These are phyloP conservation scores for Thoreauomyces humboldtii DNA, from an alignment of 192 early-diverging fungal species.

Conservation along the genomic window DNA sequence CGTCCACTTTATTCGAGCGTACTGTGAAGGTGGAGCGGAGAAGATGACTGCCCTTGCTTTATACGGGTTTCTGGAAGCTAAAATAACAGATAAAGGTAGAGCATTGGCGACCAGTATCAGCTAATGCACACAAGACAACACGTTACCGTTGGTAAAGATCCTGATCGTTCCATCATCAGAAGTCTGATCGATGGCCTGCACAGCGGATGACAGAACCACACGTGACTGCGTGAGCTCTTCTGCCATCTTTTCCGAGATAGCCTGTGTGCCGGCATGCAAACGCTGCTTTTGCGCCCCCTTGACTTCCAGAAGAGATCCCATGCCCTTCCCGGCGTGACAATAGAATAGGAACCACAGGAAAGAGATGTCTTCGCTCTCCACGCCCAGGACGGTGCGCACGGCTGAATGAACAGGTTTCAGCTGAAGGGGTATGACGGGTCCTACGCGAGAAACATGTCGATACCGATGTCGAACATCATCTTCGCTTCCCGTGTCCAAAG, in stretches of 20 bases:
- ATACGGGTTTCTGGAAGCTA: background rate
- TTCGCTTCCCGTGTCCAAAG: background rate
- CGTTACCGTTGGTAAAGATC: conserved; percentile 7
- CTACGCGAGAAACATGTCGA: too few species aligned
- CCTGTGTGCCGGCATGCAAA: background rate
- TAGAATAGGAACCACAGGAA: conserved; percentile 8
- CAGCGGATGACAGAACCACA: background rate
- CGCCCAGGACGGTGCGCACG: background rate
- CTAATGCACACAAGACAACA: background rate
- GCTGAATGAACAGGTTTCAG: too few species aligned
- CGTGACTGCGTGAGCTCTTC: background rate
- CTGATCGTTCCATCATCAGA: background rate
- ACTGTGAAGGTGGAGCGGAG: conserved; percentile 2
- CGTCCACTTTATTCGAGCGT: background rate
- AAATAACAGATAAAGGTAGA: background rate
- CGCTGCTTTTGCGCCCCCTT: conserved; percentile 2
- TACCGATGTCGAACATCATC: conserved; percentile 11
- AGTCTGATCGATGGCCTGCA: background rate
- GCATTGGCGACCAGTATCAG: background rate
- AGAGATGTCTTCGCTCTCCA: conserved; percentile 2
- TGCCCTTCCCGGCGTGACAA: background rate
- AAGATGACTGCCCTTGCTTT: background rate
- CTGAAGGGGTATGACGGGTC: too few species aligned
- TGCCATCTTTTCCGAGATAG: background rate
- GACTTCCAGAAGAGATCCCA: background rate